phyloP scores from a whole-genome alignment of 768 basidiomycete genomes.

The Russula compacta region DNA sequence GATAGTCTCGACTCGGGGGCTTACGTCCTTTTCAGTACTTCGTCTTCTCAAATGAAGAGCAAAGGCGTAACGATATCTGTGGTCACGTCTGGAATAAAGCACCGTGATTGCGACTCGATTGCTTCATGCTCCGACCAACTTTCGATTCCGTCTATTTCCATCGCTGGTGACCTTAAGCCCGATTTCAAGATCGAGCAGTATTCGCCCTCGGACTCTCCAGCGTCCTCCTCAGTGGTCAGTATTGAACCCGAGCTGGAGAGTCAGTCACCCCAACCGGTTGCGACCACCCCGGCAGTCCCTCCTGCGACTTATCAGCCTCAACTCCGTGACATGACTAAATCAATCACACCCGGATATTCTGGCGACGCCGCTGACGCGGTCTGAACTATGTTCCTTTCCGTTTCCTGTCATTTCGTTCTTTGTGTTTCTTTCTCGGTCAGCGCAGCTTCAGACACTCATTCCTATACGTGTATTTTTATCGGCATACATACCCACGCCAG shows the following conservation, averaged over 20 bases:
- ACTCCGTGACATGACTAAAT: not conserved
- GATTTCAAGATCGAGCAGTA: constrained; percentile 6
- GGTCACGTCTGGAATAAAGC: not conserved
- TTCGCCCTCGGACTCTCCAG: constrained; percentile 1
- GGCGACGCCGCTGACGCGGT: not conserved
- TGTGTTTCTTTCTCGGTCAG: not conserved
- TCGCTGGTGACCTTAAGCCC: not conserved
- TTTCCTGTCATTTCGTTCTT: not conserved
- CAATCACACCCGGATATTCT: not conserved
- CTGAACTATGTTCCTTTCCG: not conserved
- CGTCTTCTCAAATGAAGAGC: constrained; percentile 5
- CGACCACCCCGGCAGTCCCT: not conserved
- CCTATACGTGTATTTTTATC: constrained; percentile 3
- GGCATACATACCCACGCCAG: not conserved
- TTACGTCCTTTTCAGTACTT: not conserved
- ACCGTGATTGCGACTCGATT: not conserved
- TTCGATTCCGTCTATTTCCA: constrained; percentile 15
- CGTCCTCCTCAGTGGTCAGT: not conserved
- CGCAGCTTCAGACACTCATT: not conserved
- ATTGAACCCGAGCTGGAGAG: not conserved
- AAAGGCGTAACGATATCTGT: constrained; percentile 10
- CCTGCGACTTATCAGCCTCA: not conserved
- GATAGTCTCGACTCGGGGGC: not conserved
- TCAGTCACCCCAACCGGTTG: not conserved
- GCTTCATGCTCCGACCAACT: constrained; percentile 8